These are phyloP conservation scores for Ilyonectria robusta DNA, from an alignment of 2,329 filamentous ascomycete genomes.

Conservation along the genomic window DNA sequence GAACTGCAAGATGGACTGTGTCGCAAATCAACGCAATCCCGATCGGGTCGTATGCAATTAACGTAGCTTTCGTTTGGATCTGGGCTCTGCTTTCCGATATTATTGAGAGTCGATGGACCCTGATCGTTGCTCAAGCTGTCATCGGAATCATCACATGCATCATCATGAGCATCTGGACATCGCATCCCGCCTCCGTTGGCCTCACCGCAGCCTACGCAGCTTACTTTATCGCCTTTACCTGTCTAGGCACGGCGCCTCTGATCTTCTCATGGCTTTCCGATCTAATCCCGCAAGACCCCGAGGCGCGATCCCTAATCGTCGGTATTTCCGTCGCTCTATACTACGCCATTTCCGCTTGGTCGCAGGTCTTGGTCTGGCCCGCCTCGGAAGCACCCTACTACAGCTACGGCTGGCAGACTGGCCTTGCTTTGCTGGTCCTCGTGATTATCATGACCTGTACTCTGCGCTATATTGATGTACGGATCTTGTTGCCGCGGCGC, in stretches of 20 bases:
- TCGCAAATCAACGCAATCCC: constrained; percentile 67
- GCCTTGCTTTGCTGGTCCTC: constrained; percentile 22
- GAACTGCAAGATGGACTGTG: constrained; percentile 48
- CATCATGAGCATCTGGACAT: constrained; percentile 68
- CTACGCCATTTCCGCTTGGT: constrained; percentile 31
- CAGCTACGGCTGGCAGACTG: constrained; percentile 30
- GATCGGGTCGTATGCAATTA: constrained; percentile 55
- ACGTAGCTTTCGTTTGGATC: constrained; percentile 66
- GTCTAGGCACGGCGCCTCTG: constrained; percentile 62
- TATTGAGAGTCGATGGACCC: constrained; percentile 63
- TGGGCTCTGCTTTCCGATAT: constrained; percentile 66
- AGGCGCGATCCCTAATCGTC: constrained; percentile 25
- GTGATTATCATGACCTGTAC: constrained; percentile 27
- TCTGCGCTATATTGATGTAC: constrained; percentile 25
- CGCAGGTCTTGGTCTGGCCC: constrained; percentile 30
- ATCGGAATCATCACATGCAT: constrained; percentile 64
- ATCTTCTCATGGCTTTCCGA: constrained; percentile 49
- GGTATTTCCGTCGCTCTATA: constrained; percentile 25
- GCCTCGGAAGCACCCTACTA: constrained; percentile 31
- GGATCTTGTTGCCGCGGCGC: constrained; percentile 15
- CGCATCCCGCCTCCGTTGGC: constrained; percentile 57
- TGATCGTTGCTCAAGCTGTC: constrained; percentile 62
- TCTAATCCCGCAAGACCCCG: constrained; percentile 29
- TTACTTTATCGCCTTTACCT: constrained; percentile 63
- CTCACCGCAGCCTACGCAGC: constrained; percentile 64